These are phyloP conservation scores for Prunus kanzakura DNA, from an alignment of 306 rosid species.

Conservation along the genomic window DNA sequence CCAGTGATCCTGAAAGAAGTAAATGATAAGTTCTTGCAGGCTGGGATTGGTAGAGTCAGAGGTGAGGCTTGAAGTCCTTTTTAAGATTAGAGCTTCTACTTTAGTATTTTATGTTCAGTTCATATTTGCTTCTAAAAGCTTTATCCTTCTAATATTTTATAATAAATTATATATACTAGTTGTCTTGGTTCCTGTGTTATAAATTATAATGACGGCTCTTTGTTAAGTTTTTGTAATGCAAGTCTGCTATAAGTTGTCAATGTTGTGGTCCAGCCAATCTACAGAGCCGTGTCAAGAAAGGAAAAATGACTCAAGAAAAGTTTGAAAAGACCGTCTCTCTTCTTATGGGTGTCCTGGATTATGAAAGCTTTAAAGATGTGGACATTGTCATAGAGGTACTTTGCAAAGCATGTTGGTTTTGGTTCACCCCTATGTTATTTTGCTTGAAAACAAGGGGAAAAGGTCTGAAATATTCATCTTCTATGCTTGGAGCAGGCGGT, in stretches of 20 bases:
- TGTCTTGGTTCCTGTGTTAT: neutral
- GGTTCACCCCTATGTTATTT: conserved; percentile 6
- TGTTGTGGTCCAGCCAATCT: conserved; percentile 66
- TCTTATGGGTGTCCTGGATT: conserved; percentile 72
- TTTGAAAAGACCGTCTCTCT: conserved; percentile 69
- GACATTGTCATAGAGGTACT: conserved; percentile 96
- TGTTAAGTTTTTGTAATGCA: neutral
- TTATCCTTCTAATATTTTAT: neutral
- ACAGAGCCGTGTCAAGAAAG: conserved; percentile 83
- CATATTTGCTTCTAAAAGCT: neutral
- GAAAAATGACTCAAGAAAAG: conserved; percentile 66
- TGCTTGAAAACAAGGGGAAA: conserved; percentile 14
- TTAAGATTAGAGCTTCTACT: conserved; percentile 3
- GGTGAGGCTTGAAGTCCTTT: conserved; percentile 46
- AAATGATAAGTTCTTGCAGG: conserved; percentile 78
- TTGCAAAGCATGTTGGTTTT: conserved; percentile 1
- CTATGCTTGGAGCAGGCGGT: conserved; percentile 73
- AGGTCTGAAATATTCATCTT: conserved; percentile 19
- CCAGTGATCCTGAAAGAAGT: conserved; percentile 91
- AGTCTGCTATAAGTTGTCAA: neutral
- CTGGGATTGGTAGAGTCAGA: conserved; percentile 78
- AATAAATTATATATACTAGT: neutral
- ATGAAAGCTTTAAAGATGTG: conserved; percentile 76
- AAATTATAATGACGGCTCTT: neutral
- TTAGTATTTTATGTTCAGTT: conserved; percentile 14